These are phyloP conservation scores for Suillus hirtellus DNA, from an alignment of 768 basidiomycete species.

Conservation along the genomic window DNA sequence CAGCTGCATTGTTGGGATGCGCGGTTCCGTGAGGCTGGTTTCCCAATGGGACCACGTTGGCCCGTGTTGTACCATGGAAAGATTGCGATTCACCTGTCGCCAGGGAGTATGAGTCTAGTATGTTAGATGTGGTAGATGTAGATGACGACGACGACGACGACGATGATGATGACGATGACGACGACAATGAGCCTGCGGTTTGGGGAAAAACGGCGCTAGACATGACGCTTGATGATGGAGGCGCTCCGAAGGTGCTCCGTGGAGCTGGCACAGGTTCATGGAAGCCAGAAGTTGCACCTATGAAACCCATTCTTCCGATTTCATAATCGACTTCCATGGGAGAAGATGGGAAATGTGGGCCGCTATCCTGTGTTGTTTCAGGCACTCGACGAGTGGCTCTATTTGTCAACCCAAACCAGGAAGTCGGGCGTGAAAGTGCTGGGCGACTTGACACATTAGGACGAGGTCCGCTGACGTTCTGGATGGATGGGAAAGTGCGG, in stretches of 20 bases:
- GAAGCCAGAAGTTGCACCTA: neutral
- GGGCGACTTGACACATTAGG: conserved; percentile 1
- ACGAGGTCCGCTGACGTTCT: conserved; percentile 4
- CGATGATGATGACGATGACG: neutral
- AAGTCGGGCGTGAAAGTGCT: conserved; percentile 5
- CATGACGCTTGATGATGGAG: neutral
- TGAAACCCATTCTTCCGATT: neutral
- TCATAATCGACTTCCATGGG: conserved; percentile 3
- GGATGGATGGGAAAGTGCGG: neutral
- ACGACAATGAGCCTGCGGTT: neutral
- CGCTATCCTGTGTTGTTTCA: neutral
- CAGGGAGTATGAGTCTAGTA: neutral
- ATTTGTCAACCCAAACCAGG: conserved; percentile 9
- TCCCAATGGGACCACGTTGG: neutral
- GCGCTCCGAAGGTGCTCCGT: neutral
- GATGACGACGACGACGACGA: neutral
- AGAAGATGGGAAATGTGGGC: neutral
- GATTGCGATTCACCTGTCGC: neutral
- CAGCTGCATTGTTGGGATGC: conserved; percentile 2
- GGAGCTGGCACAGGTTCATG: neutral
- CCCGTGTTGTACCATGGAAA: neutral
- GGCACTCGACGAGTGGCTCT: conserved; percentile 1
- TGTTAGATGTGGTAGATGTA: conserved; percentile 1
- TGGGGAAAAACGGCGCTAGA: conserved; percentile 2
- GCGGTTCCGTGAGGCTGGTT: neutral